phyloP scores from a whole-genome alignment of 352 stramenopile genomes.

The Pythium utonaiense region DNA sequence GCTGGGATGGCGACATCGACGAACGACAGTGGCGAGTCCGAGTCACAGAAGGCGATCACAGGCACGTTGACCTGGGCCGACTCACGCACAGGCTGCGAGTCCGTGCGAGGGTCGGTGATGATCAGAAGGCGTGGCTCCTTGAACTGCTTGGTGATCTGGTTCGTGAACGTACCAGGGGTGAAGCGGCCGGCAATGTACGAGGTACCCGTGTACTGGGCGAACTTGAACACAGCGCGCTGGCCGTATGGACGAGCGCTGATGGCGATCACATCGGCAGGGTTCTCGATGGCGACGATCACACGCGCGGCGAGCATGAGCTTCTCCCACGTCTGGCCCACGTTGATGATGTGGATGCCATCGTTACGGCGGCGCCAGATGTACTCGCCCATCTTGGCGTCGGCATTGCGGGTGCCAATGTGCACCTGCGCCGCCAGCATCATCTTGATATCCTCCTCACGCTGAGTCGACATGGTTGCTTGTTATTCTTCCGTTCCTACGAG shows the following conservation, averaged over 20 bases:
- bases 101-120: constrained; percentile 98
- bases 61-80: constrained; percentile 99
- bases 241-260: constrained; percentile 99
- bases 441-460: constrained; percentile 99
- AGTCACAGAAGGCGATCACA: constrained; percentile 99
- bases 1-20: constrained; percentile 99
- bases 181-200: constrained; percentile 98
- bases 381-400: constrained; percentile 97
- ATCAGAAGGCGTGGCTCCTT: constrained; percentile 98
- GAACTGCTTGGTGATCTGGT: constrained; percentile 99
- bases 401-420: constrained; percentile 99
- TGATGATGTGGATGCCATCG: constrained; percentile 99
- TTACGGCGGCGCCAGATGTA: constrained; percentile 99
- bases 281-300: constrained; percentile 99
- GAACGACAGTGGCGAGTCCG: constrained; percentile 98
- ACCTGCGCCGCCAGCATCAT: constrained; percentile 99
- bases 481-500: constrained; percentile 44
- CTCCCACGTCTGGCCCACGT: constrained; percentile 99
- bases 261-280: constrained; percentile 98
- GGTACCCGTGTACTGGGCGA: constrained; percentile 98
- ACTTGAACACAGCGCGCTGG: constrained; percentile 99
- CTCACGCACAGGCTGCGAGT: constrained; percentile 97
- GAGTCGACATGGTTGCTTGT: constrained; percentile 71
- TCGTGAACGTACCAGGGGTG: constrained; percentile 99
- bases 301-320: constrained; percentile 99